phyloP scores from a whole-genome alignment of 352 stramenopile genomes.

The Phytophthora agathidicida region DNA sequence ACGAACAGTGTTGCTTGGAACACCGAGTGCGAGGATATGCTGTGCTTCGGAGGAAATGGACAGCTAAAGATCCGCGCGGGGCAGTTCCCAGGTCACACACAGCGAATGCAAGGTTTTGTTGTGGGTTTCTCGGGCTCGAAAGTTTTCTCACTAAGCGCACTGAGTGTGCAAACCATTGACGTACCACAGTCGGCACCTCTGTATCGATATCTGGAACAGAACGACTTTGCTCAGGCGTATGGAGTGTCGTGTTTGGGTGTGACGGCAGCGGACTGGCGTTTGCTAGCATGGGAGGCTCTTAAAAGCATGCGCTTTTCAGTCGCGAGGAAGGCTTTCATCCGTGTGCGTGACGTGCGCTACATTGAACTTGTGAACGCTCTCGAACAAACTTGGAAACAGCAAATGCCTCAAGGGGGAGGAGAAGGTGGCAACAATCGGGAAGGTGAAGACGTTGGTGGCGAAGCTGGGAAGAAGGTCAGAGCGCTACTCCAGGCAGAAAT shows the following conservation, averaged over 20 bases:
- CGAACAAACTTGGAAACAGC: constrained; percentile 76
- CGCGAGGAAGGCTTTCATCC: constrained; percentile 88
- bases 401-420: constrained; percentile 42
- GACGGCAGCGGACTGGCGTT: constrained; percentile 91
- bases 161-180: constrained; percentile 90
- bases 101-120: constrained; percentile 93
- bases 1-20: constrained; percentile 94
- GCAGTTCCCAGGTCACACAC: constrained; percentile 86
- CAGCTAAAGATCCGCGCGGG: constrained; percentile 93
- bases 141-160: constrained; percentile 91
- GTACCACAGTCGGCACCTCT: constrained; percentile 90
- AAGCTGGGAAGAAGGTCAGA: constrained; percentile 62
- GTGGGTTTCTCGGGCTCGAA: constrained; percentile 93
- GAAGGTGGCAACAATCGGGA: constrained; percentile 16
- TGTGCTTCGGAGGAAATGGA: constrained; percentile 91
- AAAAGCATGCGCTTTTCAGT: constrained; percentile 84
- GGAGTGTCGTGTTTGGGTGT: constrained; percentile 93
- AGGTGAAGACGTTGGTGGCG: constrained; percentile 34
- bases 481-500: constrained; percentile 90
- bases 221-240: constrained; percentile 90
- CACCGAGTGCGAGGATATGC: constrained; percentile 93
- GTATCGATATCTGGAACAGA: constrained; percentile 91
- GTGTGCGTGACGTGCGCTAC: constrained; percentile 91
- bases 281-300: constrained; percentile 88
- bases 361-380: constrained; percentile 91